Conservation (phyloP, 2,329 filamentous ascomycete genomes). For the Pezicula carpinea region DNA sequence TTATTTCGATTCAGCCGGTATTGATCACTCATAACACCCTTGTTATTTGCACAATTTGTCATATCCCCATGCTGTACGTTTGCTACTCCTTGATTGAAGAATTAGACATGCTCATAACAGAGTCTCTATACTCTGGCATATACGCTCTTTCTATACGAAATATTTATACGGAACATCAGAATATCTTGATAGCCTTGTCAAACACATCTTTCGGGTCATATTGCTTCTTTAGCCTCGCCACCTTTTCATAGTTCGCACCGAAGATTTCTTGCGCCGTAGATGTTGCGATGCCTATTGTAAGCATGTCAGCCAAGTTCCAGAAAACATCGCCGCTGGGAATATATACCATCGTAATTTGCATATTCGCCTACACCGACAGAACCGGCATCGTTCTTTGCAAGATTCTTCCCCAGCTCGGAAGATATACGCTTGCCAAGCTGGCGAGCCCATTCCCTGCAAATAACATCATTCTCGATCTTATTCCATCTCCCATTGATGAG, state of each 20-base stretch:
- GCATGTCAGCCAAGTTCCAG: background rate
- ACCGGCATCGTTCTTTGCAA: constrained; percentile 3
- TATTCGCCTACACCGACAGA: constrained; percentile 16
- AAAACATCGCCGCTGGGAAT: background rate
- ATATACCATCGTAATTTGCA: constrained; percentile 18
- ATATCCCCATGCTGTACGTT: no score
- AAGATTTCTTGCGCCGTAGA: constrained; percentile 27
- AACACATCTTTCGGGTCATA: constrained; percentile 45
- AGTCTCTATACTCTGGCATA: no score
- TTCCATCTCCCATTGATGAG: constrained; percentile 27
- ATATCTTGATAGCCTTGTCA: no score
- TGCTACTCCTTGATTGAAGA: no score
- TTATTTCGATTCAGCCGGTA: no score
- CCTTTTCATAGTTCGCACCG: constrained; percentile 35
- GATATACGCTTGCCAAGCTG: constrained; percentile 5
- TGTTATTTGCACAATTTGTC: no score
- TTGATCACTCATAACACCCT: no score
- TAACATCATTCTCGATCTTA: constrained; percentile 12
- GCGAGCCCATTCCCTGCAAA: constrained; percentile 15
- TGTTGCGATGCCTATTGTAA: constrained; percentile 10
- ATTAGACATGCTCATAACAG: no score
- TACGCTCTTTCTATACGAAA: no score
- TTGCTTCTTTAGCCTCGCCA: constrained; percentile 38
- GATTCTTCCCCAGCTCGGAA: constrained; percentile 3
- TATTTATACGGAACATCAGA: no score